These are phyloP conservation scores for Singerocomus rubriflavus DNA, from an alignment of 1,284 basidiomycete genomes.

Conservation along the genomic window DNA sequence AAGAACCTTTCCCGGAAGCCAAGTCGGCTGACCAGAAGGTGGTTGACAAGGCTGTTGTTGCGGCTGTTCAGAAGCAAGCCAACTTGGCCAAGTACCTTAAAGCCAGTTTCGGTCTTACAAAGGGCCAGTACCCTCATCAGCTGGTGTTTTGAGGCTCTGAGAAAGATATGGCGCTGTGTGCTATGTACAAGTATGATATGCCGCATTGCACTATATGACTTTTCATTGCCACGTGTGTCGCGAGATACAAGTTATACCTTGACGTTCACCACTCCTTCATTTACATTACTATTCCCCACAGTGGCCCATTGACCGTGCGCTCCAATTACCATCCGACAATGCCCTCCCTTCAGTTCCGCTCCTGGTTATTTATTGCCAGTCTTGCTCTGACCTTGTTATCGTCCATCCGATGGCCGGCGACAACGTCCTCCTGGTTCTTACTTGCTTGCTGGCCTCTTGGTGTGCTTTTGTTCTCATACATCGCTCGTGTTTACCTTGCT, in stretches of 20 bases:
- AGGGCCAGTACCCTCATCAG: conserved; percentile 91
- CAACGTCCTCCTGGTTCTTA: conserved; percentile 27
- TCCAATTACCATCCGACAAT: conserved; percentile 4
- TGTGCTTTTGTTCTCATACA: conserved; percentile 50
- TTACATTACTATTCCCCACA: not conserved
- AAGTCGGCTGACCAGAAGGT: conserved; percentile 94
- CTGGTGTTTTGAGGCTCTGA: conserved; percentile 66
- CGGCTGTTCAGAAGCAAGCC: conserved; percentile 90
- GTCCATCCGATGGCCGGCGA: conserved; percentile 26
- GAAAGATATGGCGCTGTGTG: conserved; percentile 19
- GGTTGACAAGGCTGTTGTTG: conserved; percentile 83
- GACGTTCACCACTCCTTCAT: conserved; percentile 1
- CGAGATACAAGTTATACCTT: not conserved
- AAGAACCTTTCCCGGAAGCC: conserved; percentile 86
- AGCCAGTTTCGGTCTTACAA: conserved; percentile 92
- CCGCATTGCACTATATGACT: conserved; percentile 13
- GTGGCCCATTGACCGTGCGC: conserved; percentile 5
- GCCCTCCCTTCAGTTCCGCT: conserved; percentile 3
- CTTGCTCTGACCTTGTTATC: conserved; percentile 16
- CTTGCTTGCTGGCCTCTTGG: conserved; percentile 32
- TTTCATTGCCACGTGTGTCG: conserved; percentile 17
- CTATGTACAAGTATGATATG: conserved; percentile 27
- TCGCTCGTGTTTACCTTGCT: conserved; percentile 61
- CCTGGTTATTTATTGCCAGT: conserved; percentile 13
- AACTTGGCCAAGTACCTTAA: conserved; percentile 93